A percentile compares a stretch with the other conserved stretches of the same genome.
phyloP scores from a whole-genome alignment of 2,329 filamentous ascomycete genomes.

The Ustulina deusta region DNA sequence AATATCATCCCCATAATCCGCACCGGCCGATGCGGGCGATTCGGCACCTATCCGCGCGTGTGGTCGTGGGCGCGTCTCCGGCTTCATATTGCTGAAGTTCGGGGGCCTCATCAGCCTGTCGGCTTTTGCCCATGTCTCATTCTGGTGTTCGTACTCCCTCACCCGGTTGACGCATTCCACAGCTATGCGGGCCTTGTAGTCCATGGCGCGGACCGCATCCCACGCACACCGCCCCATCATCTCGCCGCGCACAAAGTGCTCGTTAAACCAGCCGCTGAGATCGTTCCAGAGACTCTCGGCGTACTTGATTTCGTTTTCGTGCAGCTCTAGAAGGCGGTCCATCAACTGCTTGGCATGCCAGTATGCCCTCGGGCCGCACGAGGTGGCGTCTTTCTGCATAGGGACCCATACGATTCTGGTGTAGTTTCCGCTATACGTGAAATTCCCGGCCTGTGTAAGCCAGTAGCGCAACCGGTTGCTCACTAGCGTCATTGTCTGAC shows the following conservation, averaged over 20 bases:
- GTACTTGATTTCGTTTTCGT: conserved; percentile 11
- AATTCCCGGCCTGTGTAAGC: neutral
- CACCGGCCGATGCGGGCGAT: no score
- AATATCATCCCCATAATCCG: no score
- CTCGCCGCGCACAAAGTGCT: conserved; percentile 43
- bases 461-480: conserved; percentile 6
- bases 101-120: conserved; percentile 17
- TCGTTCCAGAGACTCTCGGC: conserved; percentile 38
- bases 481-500: neutral
- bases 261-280: conserved; percentile 43
- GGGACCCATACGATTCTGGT: conserved; percentile 34
- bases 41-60: no score
- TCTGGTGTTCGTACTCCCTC: neutral
- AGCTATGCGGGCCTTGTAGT: conserved; percentile 42
- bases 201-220: conserved; percentile 35
- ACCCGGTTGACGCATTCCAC: conserved; percentile 41
- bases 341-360: conserved; percentile 44
- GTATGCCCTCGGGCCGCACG: conserved; percentile 44
- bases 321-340: conserved; percentile 37
- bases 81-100: neutral
- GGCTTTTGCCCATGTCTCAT: conserved; percentile 1
- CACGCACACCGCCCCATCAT: conserved; percentile 45
- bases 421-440: conserved; percentile 20
- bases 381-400: conserved; percentile 35
- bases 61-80: conserved; percentile 23